Percentiles rank a stretch among this genome's conserved stretches.
Conservation (phyloP, 345 rosid species). For the Hevea brasiliensis region DNA sequence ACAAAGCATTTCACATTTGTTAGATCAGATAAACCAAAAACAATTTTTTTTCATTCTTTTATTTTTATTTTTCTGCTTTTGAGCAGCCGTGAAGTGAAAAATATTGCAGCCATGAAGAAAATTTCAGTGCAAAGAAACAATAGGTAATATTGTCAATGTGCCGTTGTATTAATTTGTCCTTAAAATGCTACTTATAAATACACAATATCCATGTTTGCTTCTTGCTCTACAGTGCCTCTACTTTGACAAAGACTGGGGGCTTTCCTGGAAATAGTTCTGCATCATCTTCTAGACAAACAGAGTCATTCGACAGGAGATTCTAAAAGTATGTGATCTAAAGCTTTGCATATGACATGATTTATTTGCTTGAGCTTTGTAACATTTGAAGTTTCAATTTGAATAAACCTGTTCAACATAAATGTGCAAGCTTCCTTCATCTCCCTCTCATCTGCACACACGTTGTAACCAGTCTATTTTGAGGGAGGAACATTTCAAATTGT, state of each 20-base stretch:
- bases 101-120: conserved; percentile 63
- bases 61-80: conserved; percentile 9
- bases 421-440: not conserved
- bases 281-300: conserved; percentile 11
- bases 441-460: not conserved
- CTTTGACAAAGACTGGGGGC: conserved; percentile 4
- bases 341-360: not conserved
- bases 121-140: conserved; percentile 52
- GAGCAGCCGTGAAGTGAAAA: conserved; percentile 79
- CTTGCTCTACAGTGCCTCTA: conserved; percentile 14
- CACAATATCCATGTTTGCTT: not conserved
- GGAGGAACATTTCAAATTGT: not conserved
- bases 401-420: too few relatives aligned
- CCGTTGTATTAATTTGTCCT: not conserved
- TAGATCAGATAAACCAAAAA: not conserved
- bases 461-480: not conserved
- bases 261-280: conserved; percentile 16
- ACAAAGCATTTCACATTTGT: not conserved
- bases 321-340: not conserved
- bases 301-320: conserved; percentile 5
- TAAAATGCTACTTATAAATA: too few relatives aligned
- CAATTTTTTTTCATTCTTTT: not conserved
- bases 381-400: not conserved
- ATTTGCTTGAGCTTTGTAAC: not conserved
- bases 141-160: conserved; percentile 41